Conservation (phyloP, 768 basidiomycete species). For the Podaxis pistillaris region DNA sequence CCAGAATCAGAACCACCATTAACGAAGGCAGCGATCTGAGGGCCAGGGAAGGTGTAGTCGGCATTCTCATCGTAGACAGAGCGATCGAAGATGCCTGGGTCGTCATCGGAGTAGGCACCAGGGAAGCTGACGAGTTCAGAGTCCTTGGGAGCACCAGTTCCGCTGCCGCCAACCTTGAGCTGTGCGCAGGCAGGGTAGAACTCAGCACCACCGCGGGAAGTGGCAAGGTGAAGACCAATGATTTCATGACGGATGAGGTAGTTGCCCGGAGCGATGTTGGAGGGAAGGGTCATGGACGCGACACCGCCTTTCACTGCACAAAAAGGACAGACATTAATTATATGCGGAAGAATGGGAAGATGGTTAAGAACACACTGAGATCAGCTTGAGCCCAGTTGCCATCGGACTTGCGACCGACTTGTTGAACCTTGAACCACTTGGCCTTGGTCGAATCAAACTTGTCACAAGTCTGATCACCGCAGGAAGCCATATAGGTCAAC, state of each 20-base stretch:
- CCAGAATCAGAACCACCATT: conserved; percentile 15
- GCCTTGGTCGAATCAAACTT: conserved; percentile 57
- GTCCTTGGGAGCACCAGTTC: conserved; percentile 42
- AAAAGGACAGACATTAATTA: not conserved
- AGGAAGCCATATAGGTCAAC: conserved; percentile 73
- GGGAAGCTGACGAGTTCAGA: conserved; percentile 64
- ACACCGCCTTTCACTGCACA: conserved; percentile 37
- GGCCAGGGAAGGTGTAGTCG: conserved; percentile 50
- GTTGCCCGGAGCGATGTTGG: conserved; percentile 59
- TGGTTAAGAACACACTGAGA: conserved; percentile 40
- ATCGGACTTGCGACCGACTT: conserved; percentile 41
- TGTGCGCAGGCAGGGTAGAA: conserved; percentile 77
- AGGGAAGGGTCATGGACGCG: conserved; percentile 43
- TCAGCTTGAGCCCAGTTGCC: conserved; percentile 52
- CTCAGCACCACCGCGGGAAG: conserved; percentile 61
- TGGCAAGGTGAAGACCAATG: conserved; percentile 71
- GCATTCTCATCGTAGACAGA: conserved; percentile 31
- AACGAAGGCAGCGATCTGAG: conserved; percentile 43
- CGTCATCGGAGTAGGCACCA: conserved; percentile 67
- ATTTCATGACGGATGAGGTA: conserved; percentile 81
- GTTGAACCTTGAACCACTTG: conserved; percentile 74
- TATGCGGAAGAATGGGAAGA: not conserved
- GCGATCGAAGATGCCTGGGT: conserved; percentile 70
- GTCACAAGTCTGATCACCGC: conserved; percentile 55
- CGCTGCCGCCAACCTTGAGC: conserved; percentile 52